phyloP scores from a whole-genome alignment of 345 rosid genomes.

The Microthlaspi erraticum region DNA sequence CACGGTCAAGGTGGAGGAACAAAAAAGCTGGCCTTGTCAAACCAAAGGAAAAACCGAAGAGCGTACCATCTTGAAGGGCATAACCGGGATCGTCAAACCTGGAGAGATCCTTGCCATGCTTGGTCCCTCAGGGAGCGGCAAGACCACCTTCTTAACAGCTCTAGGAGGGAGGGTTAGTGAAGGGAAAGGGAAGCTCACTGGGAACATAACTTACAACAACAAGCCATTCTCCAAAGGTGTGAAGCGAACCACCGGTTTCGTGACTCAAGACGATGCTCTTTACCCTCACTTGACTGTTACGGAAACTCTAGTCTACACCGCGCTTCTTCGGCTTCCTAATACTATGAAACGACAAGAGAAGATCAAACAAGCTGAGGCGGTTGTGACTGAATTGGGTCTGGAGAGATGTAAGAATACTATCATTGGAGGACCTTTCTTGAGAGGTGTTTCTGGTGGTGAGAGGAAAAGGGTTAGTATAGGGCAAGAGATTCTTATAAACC shows the following conservation, averaged over 20 bases:
- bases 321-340: slow-evolving; percentile 78
- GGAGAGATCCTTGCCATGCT: slow-evolving; percentile 67
- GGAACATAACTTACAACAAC: slow-evolving; percentile 55
- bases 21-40: slow-evolving; percentile 28
- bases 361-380: slow-evolving; percentile 68
- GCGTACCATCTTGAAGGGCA: slow-evolving; percentile 53
- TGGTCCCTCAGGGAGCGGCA: slow-evolving; percentile 67
- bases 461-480: slow-evolving; percentile 94
- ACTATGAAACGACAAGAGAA: slow-evolving; percentile 61
- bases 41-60: slow-evolving; percentile 45
- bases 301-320: slow-evolving; percentile 78
- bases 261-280: slow-evolving; percentile 67
- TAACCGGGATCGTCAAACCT: slow-evolving; percentile 55
- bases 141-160: slow-evolving; percentile 60
- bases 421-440: slow-evolving; percentile 77
- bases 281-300: slow-evolving; percentile 62
- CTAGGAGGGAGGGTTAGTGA: slow-evolving; percentile 56
- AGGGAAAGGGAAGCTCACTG: slow-evolving; percentile 46
- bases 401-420: slow-evolving; percentile 66
- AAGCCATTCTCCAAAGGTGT: slow-evolving; percentile 50
- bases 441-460: slow-evolving; percentile 92
- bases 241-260: slow-evolving; percentile 59
- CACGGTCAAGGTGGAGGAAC: slow-evolving; percentile 47
- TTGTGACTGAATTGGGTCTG: slow-evolving; percentile 71
- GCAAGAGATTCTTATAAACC: slow-evolving; percentile 87